Base-by-base conservation (phyloP, 495 filamentous ascomycete species). In the Penicillium waksmanii region DNA sequence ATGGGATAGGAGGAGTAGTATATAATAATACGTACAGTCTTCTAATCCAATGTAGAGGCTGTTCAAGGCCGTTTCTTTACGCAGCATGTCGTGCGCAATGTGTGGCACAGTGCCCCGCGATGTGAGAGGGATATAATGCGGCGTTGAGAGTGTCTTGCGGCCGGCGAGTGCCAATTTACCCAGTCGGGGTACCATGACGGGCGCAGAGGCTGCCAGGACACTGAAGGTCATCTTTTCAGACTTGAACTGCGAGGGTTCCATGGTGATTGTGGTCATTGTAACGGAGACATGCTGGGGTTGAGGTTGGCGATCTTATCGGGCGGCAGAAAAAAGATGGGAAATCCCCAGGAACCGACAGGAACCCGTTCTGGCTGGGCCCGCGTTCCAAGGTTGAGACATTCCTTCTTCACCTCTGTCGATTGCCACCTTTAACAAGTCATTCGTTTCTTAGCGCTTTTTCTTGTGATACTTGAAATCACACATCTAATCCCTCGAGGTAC, bases 81-180 rank as follows among this genome's bases (percentile, higher is more conserved):
- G 72, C 61, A 94, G 75, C 62, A 89, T 87, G 78, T 98, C 95
- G 54, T 92, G 94, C 15, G 93, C 86, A 53, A 98, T 74, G 75
- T 98, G 95, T 21, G 95, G 91, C 31, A 97, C 77, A 2, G 80
- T 82, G 11, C 95, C 95, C 58, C 95, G 83, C 42, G 96, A 96
- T 3, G 89, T 89, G 62, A 87, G 74, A 34, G 84, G 87, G 42
- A 97, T 71, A 70, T 87, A 96, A 63, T 90, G 88, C 49, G 95
- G 95, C 21, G 96, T 98, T 5, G 87, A 75, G 57, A 96, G 77
- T 12, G 81, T 64, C 53, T 76, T 80, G 40, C 88, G 80, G 53
- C 85, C 84, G 15, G 81, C 66, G 5, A 92, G 64, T 3, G 79
- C 67, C 31, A 97, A 74, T 54, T 73, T 79, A 17, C 92, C 93